A percentile compares a stretch with the other conserved stretches of the same genome.
Evolutionary conservation across 1,284 basidiomycete species (phyloP).

Genomic region (Pseudozyma sp.): DNA sequence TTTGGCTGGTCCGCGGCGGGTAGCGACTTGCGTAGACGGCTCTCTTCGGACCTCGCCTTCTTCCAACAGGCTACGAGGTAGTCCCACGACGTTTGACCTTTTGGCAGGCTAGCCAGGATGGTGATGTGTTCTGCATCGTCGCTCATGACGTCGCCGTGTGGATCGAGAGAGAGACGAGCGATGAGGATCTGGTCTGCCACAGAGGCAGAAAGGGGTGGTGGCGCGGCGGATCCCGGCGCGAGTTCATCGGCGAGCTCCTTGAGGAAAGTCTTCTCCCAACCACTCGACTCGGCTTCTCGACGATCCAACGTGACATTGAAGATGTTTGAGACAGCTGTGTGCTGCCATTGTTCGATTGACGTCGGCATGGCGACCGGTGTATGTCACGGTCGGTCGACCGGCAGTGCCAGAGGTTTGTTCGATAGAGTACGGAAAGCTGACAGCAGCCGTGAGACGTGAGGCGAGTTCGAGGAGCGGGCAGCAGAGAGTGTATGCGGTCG

Average conservation of each 20-base stretch:
- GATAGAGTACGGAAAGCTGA: too few species aligned
- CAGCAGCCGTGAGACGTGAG: too few species aligned
- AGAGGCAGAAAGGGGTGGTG: constrained; percentile 32
- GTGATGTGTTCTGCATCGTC: constrained; percentile 84
- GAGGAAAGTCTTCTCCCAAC: constrained; percentile 84
- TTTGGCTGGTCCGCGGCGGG: constrained; percentile 77
- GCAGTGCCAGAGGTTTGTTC: neutral
- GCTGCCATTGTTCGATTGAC: constrained; percentile 75
- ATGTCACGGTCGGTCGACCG: neutral
- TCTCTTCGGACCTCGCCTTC: constrained; percentile 53
- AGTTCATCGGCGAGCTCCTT: constrained; percentile 81
- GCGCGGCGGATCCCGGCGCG: constrained; percentile 74
- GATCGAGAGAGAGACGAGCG: constrained; percentile 84
- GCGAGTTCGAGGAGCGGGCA: too few species aligned
- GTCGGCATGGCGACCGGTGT: constrained; percentile 18
- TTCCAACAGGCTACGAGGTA: constrained; percentile 94
- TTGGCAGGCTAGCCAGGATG: constrained; percentile 81
- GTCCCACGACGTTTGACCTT: constrained; percentile 85
- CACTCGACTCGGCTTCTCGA: constrained; percentile 77
- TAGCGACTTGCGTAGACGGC: constrained; percentile 69
- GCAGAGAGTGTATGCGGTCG: too few species aligned
- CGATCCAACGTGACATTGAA: constrained; percentile 86
- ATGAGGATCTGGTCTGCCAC: constrained; percentile 85
- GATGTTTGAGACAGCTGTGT: constrained; percentile 76
- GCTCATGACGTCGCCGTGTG: constrained; percentile 77